Evolutionary conservation across 495 filamentous ascomycete species (phyloP), one percentile per base, ranked within the genome.

Genomic region (Parachaetomium inaequale): DNA sequence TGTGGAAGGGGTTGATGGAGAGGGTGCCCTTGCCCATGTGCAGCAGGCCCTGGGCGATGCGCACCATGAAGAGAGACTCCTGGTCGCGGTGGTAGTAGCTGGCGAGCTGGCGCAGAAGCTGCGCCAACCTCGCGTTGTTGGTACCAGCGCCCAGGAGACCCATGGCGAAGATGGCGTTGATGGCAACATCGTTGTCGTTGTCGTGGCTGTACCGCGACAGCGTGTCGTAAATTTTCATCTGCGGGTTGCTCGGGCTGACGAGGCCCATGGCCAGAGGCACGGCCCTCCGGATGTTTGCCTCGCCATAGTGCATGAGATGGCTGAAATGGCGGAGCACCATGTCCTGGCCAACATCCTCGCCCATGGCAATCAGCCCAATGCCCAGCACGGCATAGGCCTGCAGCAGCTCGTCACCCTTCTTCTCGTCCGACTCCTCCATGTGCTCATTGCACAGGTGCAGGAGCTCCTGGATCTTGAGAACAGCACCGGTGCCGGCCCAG

Each of bases 161-260:
- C 94, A 99, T 99, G 66, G 94, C 93, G 70, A 99, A 97, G 72
- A 99, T 98, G 72, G 94, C 93, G 69, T 96, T 99, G 72, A 99
- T 86, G 29, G 94, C 94, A 40, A 99, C 94, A 67, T 99, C 94
- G 71, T 94, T 96, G 80, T 99, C 94, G 67, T 95, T 99, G 78
- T 99, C 94, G 82, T 99, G 94, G 64, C 88, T 93, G 78, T 99
- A 99, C 63, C 94, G 83, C n/a, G 95, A 98, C 23, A 99, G 77
- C 0, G 94, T 98, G 72, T 99, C 94, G 77, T 99, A 99, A 36
- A 99, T 89, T 80, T 98, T 99, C 93, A 99, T 99, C 73, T 98
- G 95, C 8, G 94, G 94, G 78, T 98, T 99, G 79, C 91, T 95
- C 28, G 94, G 92, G 76, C 89, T 94, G 69, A 99, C 85, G 55